phyloP scores from a whole-genome alignment of 352 stramenopile species.

The Elongisporangium undulatum region DNA sequence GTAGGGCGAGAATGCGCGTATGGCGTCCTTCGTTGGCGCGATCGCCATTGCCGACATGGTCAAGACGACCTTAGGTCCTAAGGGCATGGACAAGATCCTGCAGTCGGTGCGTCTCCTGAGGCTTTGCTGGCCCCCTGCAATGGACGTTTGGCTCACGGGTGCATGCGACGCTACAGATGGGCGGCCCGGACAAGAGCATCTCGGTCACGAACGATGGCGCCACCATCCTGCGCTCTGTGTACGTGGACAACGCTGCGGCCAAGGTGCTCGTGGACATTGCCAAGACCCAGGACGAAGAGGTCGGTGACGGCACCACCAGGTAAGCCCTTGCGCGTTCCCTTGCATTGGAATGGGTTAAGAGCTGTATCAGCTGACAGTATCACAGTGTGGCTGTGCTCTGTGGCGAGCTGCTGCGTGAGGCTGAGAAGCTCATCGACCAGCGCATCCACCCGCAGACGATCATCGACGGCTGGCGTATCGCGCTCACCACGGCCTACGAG shows the following conservation, averaged over 20 bases:
- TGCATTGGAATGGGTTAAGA: too few relatives aligned
- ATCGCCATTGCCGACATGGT: slow-evolving; percentile 99
- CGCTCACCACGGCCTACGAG: slow-evolving; percentile 84
- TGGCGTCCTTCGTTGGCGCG: slow-evolving; percentile 98
- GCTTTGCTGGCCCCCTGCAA: background rate
- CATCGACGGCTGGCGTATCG: slow-evolving; percentile 96
- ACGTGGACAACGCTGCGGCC: slow-evolving; percentile 98
- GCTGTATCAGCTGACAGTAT: slow-evolving; percentile 8
- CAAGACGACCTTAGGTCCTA: slow-evolving; percentile 99
- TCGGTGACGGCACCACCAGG: slow-evolving; percentile 98
- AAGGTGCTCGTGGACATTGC: slow-evolving; percentile 99
- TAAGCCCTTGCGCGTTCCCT: slow-evolving; percentile 4
- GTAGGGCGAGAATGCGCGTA: slow-evolving; percentile 97
- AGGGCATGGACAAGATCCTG: slow-evolving; percentile 99
- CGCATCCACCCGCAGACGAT: slow-evolving; percentile 99
- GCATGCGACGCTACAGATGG: slow-evolving; percentile 30
- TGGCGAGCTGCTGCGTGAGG: slow-evolving; percentile 96
- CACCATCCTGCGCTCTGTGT: slow-evolving; percentile 97
- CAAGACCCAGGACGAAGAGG: slow-evolving; percentile 98
- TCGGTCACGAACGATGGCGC: slow-evolving; percentile 99
- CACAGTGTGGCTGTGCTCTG: slow-evolving; percentile 92
- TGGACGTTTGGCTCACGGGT: slow-evolving; percentile 1
- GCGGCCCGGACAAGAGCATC: slow-evolving; percentile 82
- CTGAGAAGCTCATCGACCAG: slow-evolving; percentile 95
- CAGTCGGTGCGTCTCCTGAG: slow-evolving; percentile 74